Evolutionary conservation across 192 early-diverging fungal genomes (phyloP).

Genomic region (Gryganskiella cystojenkinii): DNA sequence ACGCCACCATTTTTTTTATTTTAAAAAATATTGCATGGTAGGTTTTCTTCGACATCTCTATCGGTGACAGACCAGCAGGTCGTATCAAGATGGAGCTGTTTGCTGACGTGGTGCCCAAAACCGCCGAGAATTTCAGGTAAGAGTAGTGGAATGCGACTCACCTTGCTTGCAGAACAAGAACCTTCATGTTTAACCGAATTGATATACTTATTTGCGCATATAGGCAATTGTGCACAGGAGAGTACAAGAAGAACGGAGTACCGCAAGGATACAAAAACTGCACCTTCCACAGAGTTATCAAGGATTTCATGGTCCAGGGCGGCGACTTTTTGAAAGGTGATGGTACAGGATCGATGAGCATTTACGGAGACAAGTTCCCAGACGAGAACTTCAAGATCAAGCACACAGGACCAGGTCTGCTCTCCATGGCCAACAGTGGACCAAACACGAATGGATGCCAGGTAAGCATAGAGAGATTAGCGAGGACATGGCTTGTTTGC

Average conservation of each 20-base stretch:
- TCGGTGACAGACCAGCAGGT: conserved; percentile 69
- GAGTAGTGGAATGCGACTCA: background rate
- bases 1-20: conserved; percentile 1
- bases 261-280: conserved; percentile 90
- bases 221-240: conserved; percentile 92
- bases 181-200: conserved; percentile 4
- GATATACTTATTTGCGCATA: no score
- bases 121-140: conserved; percentile 84
- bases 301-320: conserved; percentile 95
- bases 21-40: background rate
- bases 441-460: conserved; percentile 90
- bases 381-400: conserved; percentile 92
- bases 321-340: conserved; percentile 94
- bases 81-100: conserved; percentile 82
- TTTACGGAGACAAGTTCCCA: conserved; percentile 82
- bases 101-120: conserved; percentile 76
- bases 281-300: conserved; percentile 88
- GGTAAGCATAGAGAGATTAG: conserved; percentile 39
- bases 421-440: conserved; percentile 89
- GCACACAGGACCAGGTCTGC: conserved; percentile 83
- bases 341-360: conserved; percentile 87
- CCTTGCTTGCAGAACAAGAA: background rate
- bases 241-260: conserved; percentile 82
- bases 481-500: background rate
- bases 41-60: conserved; percentile 84